Base-by-base conservation (phyloP, 2,329 filamentous ascomycete genomes). In the Microdochium paspali region DNA sequence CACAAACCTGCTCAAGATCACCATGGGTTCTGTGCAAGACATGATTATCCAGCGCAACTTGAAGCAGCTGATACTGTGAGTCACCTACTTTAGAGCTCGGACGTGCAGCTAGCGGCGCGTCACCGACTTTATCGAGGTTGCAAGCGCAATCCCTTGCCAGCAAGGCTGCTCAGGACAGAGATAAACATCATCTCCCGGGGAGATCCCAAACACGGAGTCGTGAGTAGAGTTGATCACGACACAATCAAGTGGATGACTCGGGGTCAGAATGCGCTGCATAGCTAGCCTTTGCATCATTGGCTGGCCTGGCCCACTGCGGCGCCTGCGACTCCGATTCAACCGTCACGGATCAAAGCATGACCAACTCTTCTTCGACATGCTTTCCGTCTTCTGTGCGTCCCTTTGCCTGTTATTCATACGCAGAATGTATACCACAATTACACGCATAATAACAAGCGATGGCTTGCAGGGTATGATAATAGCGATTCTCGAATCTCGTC, bases 41-140 rank as follows among this genome's bases (percentile, higher is more conserved):
- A 91, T 89, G 82, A 87, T 90, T 58, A 88, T 90, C 59, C 85
- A 90, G 67, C 84, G 84, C 62, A 90, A 90, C 63, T 74, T 90
- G 48, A 87, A 88, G 68, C 84, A 85, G 66, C 71, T 90, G 59
- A 87, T 90, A 60, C 70, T 87, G 67, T 87, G 68, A 76, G 61
- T 64, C 54, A 55, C 53, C 53, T 57, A 55, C 52, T 56, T 57
- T 50, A 48, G 55, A 54, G 52, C 47, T 48, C 44, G 15, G 44
- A 20, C 20, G 32, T 43, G 40, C 42, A 21, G 10, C 3, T 9
- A 40, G 35, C 20, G 35, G 35, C 35, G 35, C 35, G 35, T 40
- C 35, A 40, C 35, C 35, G 35, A 40, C 6, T 40, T 18, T 40
- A 18, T 21, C 6, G 35, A 21, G 28, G 23, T 47, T 49, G 49